A percentile compares a stretch with the other conserved stretches of the same genome.
These are phyloP conservation scores for Phytophthora macrochlamydospora DNA, from an alignment of 352 stramenopile species.

Conservation along the genomic window DNA sequence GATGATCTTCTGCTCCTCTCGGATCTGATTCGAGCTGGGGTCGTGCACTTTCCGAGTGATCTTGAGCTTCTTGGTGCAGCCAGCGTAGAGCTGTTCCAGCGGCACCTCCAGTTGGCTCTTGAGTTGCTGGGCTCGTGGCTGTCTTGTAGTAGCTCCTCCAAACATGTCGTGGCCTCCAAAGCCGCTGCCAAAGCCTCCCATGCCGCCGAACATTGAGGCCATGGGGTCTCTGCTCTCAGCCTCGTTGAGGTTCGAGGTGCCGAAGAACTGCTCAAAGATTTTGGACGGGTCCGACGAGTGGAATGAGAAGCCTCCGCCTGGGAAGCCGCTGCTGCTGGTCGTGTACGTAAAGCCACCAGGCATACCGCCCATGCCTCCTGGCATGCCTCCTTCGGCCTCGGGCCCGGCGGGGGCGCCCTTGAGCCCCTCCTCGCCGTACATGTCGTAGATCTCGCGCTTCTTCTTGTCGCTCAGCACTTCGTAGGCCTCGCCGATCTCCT, in stretches of 20 bases:
- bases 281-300: slow-evolving; percentile 83
- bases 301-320: slow-evolving; percentile 64
- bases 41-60: slow-evolving; percentile 93
- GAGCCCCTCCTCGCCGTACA: slow-evolving; percentile 92
- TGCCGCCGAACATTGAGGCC: slow-evolving; percentile 68
- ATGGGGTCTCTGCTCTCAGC: slow-evolving; percentile 76
- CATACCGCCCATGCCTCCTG: slow-evolving; percentile 73
- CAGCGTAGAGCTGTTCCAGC: slow-evolving; percentile 88
- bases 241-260: slow-evolving; percentile 80
- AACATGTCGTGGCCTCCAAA: slow-evolving; percentile 53
- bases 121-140: slow-evolving; percentile 54
- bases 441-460: slow-evolving; percentile 92
- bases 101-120: slow-evolving; percentile 92
- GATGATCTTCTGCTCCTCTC: slow-evolving; percentile 95
- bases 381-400: slow-evolving; percentile 31
- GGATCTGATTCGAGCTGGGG: slow-evolving; percentile 77
- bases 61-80: slow-evolving; percentile 93
- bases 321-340: slow-evolving; percentile 64
- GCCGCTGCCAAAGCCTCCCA: slow-evolving; percentile 55
- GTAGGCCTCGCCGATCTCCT: slow-evolving; percentile 93
- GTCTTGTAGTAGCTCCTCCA: slow-evolving; percentile 18
- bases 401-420: slow-evolving; percentile 55
- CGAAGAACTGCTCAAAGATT: slow-evolving; percentile 93
- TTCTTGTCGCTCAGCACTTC: slow-evolving; percentile 94
- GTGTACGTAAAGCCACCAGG: slow-evolving; percentile 48